Evolutionary conservation across 1,139 yeast genomes (phyloP), one percentile per base, ranked within the genome.

Genomic region (Diutina ranongensis): DNA sequence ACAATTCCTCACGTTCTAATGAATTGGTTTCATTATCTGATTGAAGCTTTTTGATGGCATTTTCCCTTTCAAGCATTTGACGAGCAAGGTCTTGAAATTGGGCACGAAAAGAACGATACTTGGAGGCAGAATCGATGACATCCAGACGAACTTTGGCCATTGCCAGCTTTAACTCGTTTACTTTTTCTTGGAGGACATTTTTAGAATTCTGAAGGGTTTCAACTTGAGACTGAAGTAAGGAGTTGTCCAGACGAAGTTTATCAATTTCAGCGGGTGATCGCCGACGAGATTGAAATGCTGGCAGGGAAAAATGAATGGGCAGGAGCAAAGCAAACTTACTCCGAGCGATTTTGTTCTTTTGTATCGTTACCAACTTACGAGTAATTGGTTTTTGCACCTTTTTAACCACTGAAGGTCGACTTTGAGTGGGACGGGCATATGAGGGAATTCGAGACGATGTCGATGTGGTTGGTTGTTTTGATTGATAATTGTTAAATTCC

Each of bases 401-500:
- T 12, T 5, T n/a, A 4, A 12, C 34, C 34, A 31, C 15, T 12
- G 34, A 9, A 4, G 15, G 34, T 4, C 34, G 34, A n/a, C 40
- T 35, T n/a, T 35, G 22, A 15, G 40, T 35, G 4, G 40, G 28
- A 20, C 28, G 28, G 21, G 40, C 40, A 13, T 35, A 35, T 19
- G 40, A 35, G 1, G 40, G 40, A 7, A 35, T 22, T 8, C 18
- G 27, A 4, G 40, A 12, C 3, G 40, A 13, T 3, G 32, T 25
- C 4, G 32, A 12, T 4, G 42, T 38, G 13, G 42, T 38, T 10
- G 42, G 42, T 25, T 25, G 32, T 38, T 38, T 38, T 12, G 42
- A 38, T 7, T 25, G 42, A 20, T n/a, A 38, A 16, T 38, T 38
- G 18, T 15, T n/a, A 25, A 38, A 38, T 2, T n/a, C 18, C 18